Percentiles rank a stretch among this genome's conserved stretches.
phyloP scores from a whole-genome alignment of 75 land plant genomes.

The Larix kaempferi region DNA sequence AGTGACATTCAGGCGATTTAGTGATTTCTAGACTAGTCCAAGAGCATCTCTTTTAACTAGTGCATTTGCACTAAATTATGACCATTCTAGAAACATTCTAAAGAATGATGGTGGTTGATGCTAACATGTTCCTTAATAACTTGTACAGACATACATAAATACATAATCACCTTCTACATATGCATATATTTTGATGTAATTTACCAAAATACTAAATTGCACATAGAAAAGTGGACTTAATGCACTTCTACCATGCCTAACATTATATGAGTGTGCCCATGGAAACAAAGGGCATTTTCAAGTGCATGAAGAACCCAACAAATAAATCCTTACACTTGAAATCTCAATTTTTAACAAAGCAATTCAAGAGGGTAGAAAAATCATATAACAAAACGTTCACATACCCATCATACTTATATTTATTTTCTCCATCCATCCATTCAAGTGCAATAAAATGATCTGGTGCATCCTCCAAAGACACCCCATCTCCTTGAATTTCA shows the following conservation, averaged over 20 bases:
- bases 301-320: background rate
- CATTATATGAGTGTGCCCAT: background rate
- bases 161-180: background rate
- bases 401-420: constrained; percentile 95
- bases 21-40: too few relatives aligned
- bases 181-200: background rate
- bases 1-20: too few relatives aligned
- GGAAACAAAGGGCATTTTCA: background rate
- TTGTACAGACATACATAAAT: too few relatives aligned
- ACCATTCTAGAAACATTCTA: too few relatives aligned
- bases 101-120: too few relatives aligned
- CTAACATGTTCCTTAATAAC: too few relatives aligned
- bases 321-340: background rate
- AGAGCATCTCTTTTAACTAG: too few relatives aligned
- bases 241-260: background rate
- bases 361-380: background rate
- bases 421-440: constrained; percentile 92
- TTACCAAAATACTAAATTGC: background rate
- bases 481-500: constrained; percentile 87
- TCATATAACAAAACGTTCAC: background rate
- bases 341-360: background rate
- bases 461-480: constrained; percentile 81
- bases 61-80: too few relatives aligned
- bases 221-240: too few relatives aligned
- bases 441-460: constrained; percentile 76